Evolutionary conservation across 1,284 basidiomycete species (phyloP).

Genomic region (Pyrrhoderma lamaoense): DNA sequence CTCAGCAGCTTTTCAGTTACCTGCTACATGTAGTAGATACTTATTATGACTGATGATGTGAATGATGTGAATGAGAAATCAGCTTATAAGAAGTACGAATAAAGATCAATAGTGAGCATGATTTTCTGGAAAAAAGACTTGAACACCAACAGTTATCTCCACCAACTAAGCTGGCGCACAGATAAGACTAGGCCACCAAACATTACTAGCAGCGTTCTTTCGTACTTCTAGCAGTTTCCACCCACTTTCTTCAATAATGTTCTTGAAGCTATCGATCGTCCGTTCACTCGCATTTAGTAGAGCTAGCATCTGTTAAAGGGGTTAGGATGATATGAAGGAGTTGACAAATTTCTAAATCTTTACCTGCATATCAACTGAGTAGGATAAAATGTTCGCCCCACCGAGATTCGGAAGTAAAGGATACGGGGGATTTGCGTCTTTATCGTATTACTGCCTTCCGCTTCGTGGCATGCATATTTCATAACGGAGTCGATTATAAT

Average conservation of each 20-base stretch:
- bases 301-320: slow-evolving; percentile 3
- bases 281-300: slow-evolving; percentile 6
- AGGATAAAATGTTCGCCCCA: slow-evolving; percentile 14
- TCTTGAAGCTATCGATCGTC: slow-evolving; percentile 1
- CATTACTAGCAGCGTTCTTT: slow-evolving; percentile 7
- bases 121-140: no score
- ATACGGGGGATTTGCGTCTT: neutral
- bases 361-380: slow-evolving; percentile 16
- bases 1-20: no score
- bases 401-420: slow-evolving; percentile 19
- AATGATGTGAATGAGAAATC: no score
- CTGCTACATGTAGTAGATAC: no score
- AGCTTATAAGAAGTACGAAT: no score
- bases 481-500: slow-evolving; percentile 25
- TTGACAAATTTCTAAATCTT: neutral
- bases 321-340: neutral
- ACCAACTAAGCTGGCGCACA: slow-evolving; percentile 11
- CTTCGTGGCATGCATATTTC: slow-evolving; percentile 20
- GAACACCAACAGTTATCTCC: no score
- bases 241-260: slow-evolving; percentile 4
- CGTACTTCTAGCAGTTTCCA: slow-evolving; percentile 10
- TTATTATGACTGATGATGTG: no score
- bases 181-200: slow-evolving; percentile 9
- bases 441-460: neutral
- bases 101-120: no score